phyloP scores from a whole-genome alignment of 768 basidiomycete genomes.

The Coprinellus micaceus region DNA sequence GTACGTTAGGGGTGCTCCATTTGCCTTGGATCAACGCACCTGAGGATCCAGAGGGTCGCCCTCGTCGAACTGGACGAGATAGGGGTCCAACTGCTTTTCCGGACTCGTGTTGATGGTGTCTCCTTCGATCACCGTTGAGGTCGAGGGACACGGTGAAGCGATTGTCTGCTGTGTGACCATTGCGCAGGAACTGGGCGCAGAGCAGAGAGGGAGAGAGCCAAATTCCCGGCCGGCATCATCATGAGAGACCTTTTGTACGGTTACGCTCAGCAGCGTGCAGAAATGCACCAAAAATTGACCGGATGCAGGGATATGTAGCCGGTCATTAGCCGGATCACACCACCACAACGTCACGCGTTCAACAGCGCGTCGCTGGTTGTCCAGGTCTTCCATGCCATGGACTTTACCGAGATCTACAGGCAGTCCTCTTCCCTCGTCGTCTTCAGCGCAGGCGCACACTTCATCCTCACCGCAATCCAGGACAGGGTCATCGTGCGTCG shows the following conservation, averaged over 20 bases:
- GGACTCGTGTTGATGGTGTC: conserved; percentile 7
- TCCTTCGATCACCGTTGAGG: conserved; percentile 7
- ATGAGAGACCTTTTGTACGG: too few species aligned
- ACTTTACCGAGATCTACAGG: conserved; percentile 84
- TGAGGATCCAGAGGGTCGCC: conserved; percentile 46
- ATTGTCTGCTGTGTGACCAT: conserved; percentile 8
- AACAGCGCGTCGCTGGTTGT: conserved; percentile 2
- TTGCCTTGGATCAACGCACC: conserved; percentile 23
- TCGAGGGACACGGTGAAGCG: conserved; percentile 16
- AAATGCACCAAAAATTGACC: too few species aligned
- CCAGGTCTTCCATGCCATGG: conserved; percentile 43
- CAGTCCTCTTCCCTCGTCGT: conserved; percentile 66
- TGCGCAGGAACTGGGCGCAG: too few species aligned
- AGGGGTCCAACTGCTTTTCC: conserved; percentile 24
- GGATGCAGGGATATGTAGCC: not conserved
- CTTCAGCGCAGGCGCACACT: conserved; percentile 86
- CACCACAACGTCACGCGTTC: not conserved
- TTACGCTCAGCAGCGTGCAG: too few species aligned
- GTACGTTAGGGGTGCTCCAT: not conserved
- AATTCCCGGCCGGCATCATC: not conserved
- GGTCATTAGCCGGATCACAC: not conserved
- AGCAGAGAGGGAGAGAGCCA: not conserved
- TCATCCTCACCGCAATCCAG: conserved; percentile 75
- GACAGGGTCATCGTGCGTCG: conserved; percentile 81
- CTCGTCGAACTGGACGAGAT: conserved; percentile 33